Conservation (phyloP, 345 rosid genomes). For the Eucalyptus paniculata region DNA sequence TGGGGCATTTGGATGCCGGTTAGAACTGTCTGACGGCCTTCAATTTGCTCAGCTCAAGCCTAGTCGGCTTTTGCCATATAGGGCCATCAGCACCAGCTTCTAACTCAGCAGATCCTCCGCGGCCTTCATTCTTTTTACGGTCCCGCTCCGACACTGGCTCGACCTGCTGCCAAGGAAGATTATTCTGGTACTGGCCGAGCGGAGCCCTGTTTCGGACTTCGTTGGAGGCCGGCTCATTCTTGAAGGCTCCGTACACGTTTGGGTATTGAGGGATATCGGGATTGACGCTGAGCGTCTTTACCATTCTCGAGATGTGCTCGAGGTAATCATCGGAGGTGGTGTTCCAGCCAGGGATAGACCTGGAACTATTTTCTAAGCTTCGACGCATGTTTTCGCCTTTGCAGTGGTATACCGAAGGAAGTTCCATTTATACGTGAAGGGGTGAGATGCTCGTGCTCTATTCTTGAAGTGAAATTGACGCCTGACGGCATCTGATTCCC, state of each 20-base stretch:
- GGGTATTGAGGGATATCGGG: conserved; percentile 22
- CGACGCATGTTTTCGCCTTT: neutral
- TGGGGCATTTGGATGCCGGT: neutral
- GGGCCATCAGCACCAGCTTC: neutral
- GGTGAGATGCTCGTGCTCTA: neutral
- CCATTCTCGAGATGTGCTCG: conserved; percentile 4
- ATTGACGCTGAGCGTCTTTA: conserved; percentile 2
- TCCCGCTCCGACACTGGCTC: neutral
- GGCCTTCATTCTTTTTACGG: neutral
- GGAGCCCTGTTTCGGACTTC: neutral
- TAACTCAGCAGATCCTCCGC: neutral
- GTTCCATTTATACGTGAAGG: neutral
- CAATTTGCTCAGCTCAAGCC: neutral
- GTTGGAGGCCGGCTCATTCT: neutral
- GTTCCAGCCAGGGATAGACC: conserved; percentile 7
- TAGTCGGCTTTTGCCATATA: neutral
- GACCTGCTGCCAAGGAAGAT: neutral
- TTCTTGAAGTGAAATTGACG: neutral
- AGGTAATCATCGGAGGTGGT: conserved; percentile 20
- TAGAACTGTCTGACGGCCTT: neutral
- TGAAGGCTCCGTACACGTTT: conserved; percentile 8
- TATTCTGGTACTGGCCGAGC: neutral
- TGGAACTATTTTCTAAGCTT: neutral
- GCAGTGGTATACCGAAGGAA: neutral
- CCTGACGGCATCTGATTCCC: neutral